Evolutionary conservation across 495 filamentous ascomycete genomes (phyloP).

Genomic region (Pseudevernia furfuracea): DNA sequence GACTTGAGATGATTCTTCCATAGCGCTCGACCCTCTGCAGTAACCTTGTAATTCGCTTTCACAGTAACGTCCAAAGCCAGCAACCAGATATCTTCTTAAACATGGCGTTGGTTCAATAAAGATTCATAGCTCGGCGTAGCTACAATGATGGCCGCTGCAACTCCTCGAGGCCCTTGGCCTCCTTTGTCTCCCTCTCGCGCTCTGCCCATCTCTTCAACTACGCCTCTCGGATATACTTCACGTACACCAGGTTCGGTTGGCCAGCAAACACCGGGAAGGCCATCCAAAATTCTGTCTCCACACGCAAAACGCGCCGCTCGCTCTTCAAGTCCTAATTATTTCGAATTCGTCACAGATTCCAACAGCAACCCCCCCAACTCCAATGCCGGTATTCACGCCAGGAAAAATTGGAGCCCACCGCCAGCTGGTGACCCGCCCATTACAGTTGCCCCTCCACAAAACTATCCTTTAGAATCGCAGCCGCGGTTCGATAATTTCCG

Average conservation of each 20-base stretch:
- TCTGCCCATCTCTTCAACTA: slow-evolving; percentile 22
- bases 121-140: not conserved
- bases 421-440: slow-evolving; percentile 61
- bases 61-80: not conserved
- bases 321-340: slow-evolving; percentile 70
- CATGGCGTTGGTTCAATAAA: not conserved
- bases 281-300: slow-evolving; percentile 33
- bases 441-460: slow-evolving; percentile 58
- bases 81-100: not conserved
- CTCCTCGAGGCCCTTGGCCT: slow-evolving; percentile 41
- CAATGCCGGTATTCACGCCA: slow-evolving; percentile 44
- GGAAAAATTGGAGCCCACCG: slow-evolving; percentile 64
- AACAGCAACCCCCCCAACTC: slow-evolving; percentile 52
- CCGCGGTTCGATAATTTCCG: slow-evolving; percentile 70
- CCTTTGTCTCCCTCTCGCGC: slow-evolving; percentile 28
- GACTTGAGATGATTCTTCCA: not conserved
- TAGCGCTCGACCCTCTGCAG: not conserved
- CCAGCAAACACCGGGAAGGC: slow-evolving; percentile 38
- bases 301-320: slow-evolving; percentile 32
- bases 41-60: not conserved
- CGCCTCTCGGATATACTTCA: slow-evolving; percentile 29
- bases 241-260: slow-evolving; percentile 35
- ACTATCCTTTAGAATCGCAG: slow-evolving; percentile 63
- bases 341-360: slow-evolving; percentile 62
- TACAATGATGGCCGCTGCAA: slow-evolving; percentile 38